Conservation (phyloP, 2,329 filamentous ascomycete species). For the Sporothrix phasma region DNA sequence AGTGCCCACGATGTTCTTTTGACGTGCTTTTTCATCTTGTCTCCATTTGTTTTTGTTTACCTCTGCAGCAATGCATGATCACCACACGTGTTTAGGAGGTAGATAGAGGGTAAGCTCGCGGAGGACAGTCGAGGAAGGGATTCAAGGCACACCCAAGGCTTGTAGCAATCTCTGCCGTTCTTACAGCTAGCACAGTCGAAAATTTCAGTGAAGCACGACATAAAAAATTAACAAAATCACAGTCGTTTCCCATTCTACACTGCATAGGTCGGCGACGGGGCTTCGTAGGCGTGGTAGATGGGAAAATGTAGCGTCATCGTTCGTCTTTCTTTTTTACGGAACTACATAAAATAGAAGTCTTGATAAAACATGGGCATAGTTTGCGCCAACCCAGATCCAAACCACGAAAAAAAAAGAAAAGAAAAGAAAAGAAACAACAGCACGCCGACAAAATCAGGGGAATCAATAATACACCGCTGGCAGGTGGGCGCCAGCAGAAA, state of each 20-base stretch:
- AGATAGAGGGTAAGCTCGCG: not conserved
- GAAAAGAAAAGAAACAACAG: not conserved
- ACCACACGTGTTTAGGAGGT: not conserved
- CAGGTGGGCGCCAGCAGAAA: not conserved
- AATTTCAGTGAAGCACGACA: not conserved
- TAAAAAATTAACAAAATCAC: not conserved
- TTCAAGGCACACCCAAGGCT: too few relatives aligned
- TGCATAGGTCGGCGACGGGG: not conserved
- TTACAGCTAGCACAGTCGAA: not conserved
- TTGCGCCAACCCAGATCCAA: constrained; percentile 4
- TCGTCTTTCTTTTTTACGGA: not conserved
- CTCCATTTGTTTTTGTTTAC: not conserved
- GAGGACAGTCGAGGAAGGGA: not conserved
- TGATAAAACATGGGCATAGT: not conserved
- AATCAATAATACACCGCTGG: constrained; percentile 10
- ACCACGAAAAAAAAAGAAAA: too few relatives aligned
- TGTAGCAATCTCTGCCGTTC: too few relatives aligned
- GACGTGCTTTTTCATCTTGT: not conserved
- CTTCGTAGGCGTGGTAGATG: not conserved
- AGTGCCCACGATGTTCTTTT: not conserved
- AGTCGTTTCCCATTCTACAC: not conserved
- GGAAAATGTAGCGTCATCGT: not conserved
- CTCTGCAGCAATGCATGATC: not conserved
- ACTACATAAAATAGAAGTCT: not conserved
- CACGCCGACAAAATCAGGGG: not conserved